Conservation (phyloP, 179 eudicot genomes). For the Patellifolia procumbens region DNA sequence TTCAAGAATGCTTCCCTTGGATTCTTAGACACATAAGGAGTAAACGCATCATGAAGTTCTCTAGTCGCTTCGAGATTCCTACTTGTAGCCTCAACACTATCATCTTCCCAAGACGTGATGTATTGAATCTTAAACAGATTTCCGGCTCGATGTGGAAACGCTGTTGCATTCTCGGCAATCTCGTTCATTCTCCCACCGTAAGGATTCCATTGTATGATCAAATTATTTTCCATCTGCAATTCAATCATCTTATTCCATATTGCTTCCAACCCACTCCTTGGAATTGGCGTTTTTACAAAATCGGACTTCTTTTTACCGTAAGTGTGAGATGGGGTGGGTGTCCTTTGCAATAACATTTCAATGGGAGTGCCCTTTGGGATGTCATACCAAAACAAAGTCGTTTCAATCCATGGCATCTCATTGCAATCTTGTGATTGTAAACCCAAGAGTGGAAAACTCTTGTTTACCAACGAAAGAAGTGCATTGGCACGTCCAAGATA, state of each 20-base stretch:
- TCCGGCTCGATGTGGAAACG: slow-evolving; percentile 45
- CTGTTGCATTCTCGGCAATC: slow-evolving; percentile 31
- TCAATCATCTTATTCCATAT: slow-evolving; percentile 37
- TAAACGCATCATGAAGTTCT: slow-evolving; percentile 22
- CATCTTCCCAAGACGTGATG: slow-evolving; percentile 33
- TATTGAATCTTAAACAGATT: slow-evolving; percentile 36
- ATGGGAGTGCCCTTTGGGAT: not conserved
- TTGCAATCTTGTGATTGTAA: slow-evolving; percentile 24
- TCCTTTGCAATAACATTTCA: slow-evolving; percentile 24
- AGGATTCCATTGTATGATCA: slow-evolving; percentile 34
- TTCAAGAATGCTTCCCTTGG: slow-evolving; percentile 48
- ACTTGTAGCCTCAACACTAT: not conserved
- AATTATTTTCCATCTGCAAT: not conserved
- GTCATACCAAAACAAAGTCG: slow-evolving; percentile 29
- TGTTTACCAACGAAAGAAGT: slow-evolving; percentile 20
- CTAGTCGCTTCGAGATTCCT: slow-evolving; percentile 15
- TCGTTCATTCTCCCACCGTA: slow-evolving; percentile 50
- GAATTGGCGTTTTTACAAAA: slow-evolving; percentile 34
- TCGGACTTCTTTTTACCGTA: slow-evolving; percentile 38
- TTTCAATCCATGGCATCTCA: slow-evolving; percentile 37
- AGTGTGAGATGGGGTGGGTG: slow-evolving; percentile 1
- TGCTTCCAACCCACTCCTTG: slow-evolving; percentile 28
- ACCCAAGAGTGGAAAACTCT: slow-evolving; percentile 31
- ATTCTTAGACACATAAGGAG: slow-evolving; percentile 38
- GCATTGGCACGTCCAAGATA: slow-evolving; percentile 23